These are phyloP conservation scores for Cnidoscolus chayamansa DNA, from an alignment of 441 rosid genomes.

Conservation along the genomic window DNA sequence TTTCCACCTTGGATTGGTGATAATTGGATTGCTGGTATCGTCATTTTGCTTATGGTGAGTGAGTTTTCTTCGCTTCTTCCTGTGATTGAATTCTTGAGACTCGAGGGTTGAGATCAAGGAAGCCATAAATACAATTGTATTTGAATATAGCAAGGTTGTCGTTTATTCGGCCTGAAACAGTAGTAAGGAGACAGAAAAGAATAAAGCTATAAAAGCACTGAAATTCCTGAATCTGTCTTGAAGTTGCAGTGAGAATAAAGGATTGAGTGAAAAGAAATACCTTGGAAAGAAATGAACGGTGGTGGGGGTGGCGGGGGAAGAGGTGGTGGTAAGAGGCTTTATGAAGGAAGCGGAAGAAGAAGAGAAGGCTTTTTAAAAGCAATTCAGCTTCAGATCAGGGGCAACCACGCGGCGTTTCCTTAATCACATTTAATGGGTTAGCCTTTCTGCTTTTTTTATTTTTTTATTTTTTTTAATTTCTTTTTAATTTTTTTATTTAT, in stretches of 20 bases:
- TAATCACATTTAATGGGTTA: constrained; percentile 30
- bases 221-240: background rate
- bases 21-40: background rate
- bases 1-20: constrained; percentile 46
- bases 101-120: constrained; percentile 27
- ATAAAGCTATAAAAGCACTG: background rate
- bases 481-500: too few species aligned
- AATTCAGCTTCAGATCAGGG: constrained; percentile 26
- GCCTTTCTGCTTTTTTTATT: background rate
- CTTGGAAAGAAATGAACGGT: background rate
- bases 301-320: background rate
- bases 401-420: constrained; percentile 38
- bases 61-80: constrained; percentile 49
- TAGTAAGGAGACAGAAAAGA: background rate
- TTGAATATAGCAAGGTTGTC: background rate
- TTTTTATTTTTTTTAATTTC: too few species aligned
- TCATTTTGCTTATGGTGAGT: constrained; percentile 8
- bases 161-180: background rate
- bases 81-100: constrained; percentile 29
- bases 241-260: background rate
- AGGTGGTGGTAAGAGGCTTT: background rate
- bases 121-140: constrained; percentile 23
- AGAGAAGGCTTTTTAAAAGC: constrained; percentile 30
- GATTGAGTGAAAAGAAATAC: background rate
- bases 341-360: background rate